A percentile compares a stretch with the other conserved stretches of the same genome.
Conservation (phyloP, 257 asterid species). For the Penstemon barbatus region DNA sequence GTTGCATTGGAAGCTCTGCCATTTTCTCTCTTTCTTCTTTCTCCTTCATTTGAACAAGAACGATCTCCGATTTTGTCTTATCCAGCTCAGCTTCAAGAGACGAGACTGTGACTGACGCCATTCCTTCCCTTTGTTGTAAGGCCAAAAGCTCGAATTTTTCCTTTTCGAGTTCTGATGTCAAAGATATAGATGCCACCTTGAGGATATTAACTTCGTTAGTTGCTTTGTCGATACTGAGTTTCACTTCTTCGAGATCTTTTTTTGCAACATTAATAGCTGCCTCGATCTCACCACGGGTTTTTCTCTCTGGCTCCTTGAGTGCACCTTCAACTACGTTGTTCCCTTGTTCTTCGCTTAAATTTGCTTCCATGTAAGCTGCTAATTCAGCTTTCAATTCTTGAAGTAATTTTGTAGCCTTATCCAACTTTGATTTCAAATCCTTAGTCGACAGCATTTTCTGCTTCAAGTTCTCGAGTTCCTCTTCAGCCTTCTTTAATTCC, state of each 20-base stretch:
- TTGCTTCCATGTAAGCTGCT: constrained; percentile 79
- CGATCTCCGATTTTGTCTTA: constrained; percentile 61
- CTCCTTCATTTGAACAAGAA: constrained; percentile 56
- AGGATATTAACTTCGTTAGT: constrained; percentile 54
- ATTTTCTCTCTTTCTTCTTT: constrained; percentile 69
- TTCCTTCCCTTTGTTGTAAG: constrained; percentile 78
- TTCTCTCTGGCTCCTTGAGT: constrained; percentile 42
- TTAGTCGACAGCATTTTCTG: constrained; percentile 50
- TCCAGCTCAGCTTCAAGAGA: constrained; percentile 82
- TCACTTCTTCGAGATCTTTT: constrained; percentile 80
- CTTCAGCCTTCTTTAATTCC: constrained; percentile 68
- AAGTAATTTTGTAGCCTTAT: constrained; percentile 55
- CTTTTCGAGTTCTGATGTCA: constrained; percentile 64
- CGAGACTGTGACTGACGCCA: constrained; percentile 73
- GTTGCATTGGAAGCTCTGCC: constrained; percentile 67
- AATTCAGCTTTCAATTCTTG: constrained; percentile 68
- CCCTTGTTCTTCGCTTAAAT: not conserved
- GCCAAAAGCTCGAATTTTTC: constrained; percentile 57
- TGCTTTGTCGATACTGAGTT: constrained; percentile 63
- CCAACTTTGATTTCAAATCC: constrained; percentile 65
- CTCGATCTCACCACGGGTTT: constrained; percentile 55
- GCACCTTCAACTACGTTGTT: constrained; percentile 25
- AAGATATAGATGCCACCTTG: constrained; percentile 68
- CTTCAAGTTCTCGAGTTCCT: constrained; percentile 59
- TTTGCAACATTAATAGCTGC: constrained; percentile 53